Conservation (phyloP, 805 yeast genomes). For the Saccharomycopsis capsularis region DNA sequence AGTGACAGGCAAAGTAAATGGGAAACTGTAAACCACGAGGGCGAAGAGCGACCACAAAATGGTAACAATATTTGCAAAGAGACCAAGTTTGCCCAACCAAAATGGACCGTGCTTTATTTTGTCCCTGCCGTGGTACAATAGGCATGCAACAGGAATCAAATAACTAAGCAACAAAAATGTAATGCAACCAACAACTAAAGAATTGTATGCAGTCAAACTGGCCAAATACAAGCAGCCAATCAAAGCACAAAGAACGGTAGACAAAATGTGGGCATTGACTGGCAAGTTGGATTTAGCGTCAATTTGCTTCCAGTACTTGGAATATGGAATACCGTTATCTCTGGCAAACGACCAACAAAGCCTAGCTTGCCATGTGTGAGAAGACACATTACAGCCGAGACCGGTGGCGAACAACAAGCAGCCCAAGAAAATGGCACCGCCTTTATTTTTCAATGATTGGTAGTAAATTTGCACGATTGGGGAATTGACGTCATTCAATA, state of each 20-base stretch:
- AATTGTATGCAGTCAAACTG: constrained; percentile 59
- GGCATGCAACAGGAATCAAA: constrained; percentile 45
- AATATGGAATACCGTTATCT: constrained; percentile 55
- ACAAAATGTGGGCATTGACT: constrained; percentile 50
- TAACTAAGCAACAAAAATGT: constrained; percentile 53
- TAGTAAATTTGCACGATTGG: constrained; percentile 59
- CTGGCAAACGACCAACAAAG: constrained; percentile 63
- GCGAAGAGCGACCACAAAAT: constrained; percentile 54
- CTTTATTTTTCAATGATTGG: constrained; percentile 47
- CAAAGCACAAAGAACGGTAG: constrained; percentile 44
- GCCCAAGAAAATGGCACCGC: constrained; percentile 49
- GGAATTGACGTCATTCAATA: constrained; percentile 33
- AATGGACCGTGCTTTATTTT: constrained; percentile 57
- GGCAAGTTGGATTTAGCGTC: constrained; percentile 47
- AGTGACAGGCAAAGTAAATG: constrained; percentile 54
- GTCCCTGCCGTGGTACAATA: constrained; percentile 43
- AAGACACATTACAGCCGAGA: constrained; percentile 50
- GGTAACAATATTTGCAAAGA: constrained; percentile 42
- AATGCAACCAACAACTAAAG: constrained; percentile 56
- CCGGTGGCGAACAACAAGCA: constrained; percentile 46
- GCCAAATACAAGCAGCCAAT: constrained; percentile 60
- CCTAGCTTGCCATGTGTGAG: constrained; percentile 64
- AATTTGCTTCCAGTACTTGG: constrained; percentile 44
- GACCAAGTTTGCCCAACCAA: constrained; percentile 55
- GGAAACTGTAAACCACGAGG: constrained; percentile 56